Conservation (phyloP, 2,329 filamentous ascomycete genomes). For the Phaeoacremonium minimum region DNA sequence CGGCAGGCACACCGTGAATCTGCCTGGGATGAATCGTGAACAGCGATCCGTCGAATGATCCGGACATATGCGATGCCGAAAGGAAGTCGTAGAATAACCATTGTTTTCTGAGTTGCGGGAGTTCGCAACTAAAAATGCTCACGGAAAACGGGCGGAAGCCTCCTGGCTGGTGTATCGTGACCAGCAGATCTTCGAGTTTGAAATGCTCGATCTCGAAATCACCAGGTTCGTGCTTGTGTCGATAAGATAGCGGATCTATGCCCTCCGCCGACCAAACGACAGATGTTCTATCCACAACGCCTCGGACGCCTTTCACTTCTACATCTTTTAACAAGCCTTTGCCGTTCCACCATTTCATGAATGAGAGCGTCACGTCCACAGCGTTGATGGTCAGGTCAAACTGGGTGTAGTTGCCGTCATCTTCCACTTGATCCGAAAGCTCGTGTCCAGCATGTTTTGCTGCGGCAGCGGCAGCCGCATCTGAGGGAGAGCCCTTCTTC, state of each 20-base stretch:
- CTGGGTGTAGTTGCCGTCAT: slow-evolving; percentile 96
- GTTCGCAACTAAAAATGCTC: slow-evolving; percentile 92
- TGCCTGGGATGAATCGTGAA: slow-evolving; percentile 97
- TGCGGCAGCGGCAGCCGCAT: slow-evolving; percentile 80
- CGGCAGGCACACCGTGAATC: slow-evolving; percentile 72
- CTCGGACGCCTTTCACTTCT: slow-evolving; percentile 87
- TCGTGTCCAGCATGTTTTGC: slow-evolving; percentile 54
- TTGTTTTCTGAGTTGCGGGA: slow-evolving; percentile 88
- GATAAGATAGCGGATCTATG: slow-evolving; percentile 80
- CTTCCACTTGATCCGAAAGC: slow-evolving; percentile 39
- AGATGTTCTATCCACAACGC: slow-evolving; percentile 84
- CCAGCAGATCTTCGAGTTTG: slow-evolving; percentile 87
- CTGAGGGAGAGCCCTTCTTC: slow-evolving; percentile 83
- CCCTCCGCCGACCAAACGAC: slow-evolving; percentile 67
- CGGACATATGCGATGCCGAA: slow-evolving; percentile 92
- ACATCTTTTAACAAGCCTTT: slow-evolving; percentile 89
- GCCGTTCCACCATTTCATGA: slow-evolving; percentile 98
- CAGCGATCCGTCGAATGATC: slow-evolving; percentile 89
- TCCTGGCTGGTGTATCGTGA: slow-evolving; percentile 86
- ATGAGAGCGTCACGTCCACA: slow-evolving; percentile 93
- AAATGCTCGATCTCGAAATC: slow-evolving; percentile 98
- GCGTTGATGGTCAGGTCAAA: slow-evolving; percentile 94
- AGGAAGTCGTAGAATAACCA: slow-evolving; percentile 98
- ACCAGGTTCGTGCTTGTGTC: slow-evolving; percentile 81
- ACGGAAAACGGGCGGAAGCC: slow-evolving; percentile 92